Conservation (phyloP, 192 early-diverging fungal species). For the Rhizoclosmatium sp. region DNA sequence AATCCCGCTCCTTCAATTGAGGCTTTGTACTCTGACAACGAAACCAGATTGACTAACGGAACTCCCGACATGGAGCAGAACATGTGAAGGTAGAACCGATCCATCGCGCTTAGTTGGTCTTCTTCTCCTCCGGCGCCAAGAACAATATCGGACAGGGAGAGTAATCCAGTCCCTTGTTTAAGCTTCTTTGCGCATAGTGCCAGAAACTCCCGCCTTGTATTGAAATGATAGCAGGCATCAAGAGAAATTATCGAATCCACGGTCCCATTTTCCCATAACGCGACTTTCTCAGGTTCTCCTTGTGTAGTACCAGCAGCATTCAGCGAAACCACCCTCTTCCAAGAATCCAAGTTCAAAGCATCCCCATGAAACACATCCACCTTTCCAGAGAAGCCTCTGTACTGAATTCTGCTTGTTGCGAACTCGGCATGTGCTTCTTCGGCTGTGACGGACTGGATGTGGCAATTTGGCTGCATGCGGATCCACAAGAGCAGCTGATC, state of each 20-base stretch:
- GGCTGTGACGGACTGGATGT: constrained; percentile 39
- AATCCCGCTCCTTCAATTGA: constrained; percentile 30
- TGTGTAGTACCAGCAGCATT: too few species aligned
- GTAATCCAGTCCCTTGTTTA: constrained; percentile 2
- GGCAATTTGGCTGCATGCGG: constrained; percentile 12
- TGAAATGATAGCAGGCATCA: constrained; percentile 53
- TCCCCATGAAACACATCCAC: constrained; percentile 39
- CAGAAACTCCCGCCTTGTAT: constrained; percentile 38
- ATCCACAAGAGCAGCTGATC: constrained; percentile 45
- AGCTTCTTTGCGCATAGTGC: neutral
- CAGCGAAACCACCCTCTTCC: constrained; percentile 5
- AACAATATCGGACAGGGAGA: constrained; percentile 44
- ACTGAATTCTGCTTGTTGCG: constrained; percentile 23
- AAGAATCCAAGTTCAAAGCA: constrained; percentile 33
- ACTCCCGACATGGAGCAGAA: constrained; percentile 35
- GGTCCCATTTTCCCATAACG: neutral
- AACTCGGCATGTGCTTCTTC: constrained; percentile 43
- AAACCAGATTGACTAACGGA: constrained; percentile 42
- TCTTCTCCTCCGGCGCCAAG: constrained; percentile 19
- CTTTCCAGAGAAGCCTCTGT: neutral
- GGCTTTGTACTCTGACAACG: constrained; percentile 17
- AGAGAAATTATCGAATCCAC: constrained; percentile 43
- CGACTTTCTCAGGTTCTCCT: neutral
- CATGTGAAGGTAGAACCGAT: constrained; percentile 1
- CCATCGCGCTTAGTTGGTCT: neutral